Base-by-base conservation (phyloP, 2,329 filamentous ascomycete genomes). In the Aspergillus terreus region DNA sequence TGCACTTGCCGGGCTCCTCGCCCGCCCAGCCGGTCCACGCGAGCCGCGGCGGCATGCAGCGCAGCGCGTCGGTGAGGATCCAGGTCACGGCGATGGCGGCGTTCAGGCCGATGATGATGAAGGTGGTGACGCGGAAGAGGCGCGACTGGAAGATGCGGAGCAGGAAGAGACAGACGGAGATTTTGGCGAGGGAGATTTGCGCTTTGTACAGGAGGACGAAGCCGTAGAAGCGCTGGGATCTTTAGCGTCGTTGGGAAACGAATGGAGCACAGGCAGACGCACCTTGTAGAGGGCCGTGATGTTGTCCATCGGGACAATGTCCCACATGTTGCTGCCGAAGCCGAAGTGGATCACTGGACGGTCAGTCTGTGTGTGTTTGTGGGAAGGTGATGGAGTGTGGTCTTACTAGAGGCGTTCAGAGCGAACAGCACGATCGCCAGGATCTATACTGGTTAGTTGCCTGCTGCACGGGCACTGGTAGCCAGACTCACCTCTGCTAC, bases 151-250 rank as follows among this genome's bases (percentile, higher is more conserved):
- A 63, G 38, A 63, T 63, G 17, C 59, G 58, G 7, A 62, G 51
- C 3, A 63, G 47, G 47, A 63, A 63, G 2, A 63, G 56, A 35
- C 59, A 58, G 5, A 63, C 59, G 10, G 60, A 63, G 19, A 63
- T 63, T 35, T 62, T 62, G 9, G 55, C 56, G 3, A 62, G 60
- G 4, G 60, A 62, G 30, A 62, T 62, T 15, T 56, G 51, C 6
- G 47, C 38, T 48, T 62, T 62, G 48, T 62, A 62, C 30, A 50
- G 25, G 14, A 62, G 41, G 15, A 55, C 57, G 19, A 58, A 58
- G 6, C 49, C 48, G 33, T 55, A 58, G 45, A 62, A 62, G 44
- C 40, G 44, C 54, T 62, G 40, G 15, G 1, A 10, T 3, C 1
- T 10, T 44, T 36, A 50, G 51, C 27, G 10, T 21, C 14, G 12